phyloP scores from a whole-genome alignment of 2,329 filamentous ascomycete species.

The Nothopassalora personata region DNA sequence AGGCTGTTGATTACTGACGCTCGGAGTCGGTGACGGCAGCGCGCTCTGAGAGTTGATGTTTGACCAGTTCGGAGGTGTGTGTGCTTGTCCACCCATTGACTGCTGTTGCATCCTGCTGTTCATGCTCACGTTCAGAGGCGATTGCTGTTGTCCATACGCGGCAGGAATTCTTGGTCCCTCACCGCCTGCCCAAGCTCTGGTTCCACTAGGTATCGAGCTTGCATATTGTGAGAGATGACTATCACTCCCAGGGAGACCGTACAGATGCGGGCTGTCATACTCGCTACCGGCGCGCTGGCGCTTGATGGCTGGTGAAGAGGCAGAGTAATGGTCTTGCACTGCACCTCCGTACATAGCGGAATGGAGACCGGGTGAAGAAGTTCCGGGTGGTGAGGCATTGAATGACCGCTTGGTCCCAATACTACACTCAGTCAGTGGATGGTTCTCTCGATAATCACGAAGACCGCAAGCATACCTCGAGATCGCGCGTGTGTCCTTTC shows the following conservation, averaged over 20 bases:
- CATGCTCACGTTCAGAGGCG: conserved; percentile 10
- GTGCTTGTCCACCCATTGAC: conserved; percentile 7
- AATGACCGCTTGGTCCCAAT: conserved; percentile 18
- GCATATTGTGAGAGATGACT: conserved; percentile 11
- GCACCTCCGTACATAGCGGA: conserved; percentile 14
- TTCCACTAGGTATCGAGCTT: conserved; percentile 14
- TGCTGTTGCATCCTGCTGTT: conserved; percentile 10
- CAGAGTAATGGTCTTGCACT: conserved; percentile 18
- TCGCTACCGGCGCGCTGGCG: conserved; percentile 25
- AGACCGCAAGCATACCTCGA: conserved; percentile 10
- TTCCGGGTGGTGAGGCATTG: conserved; percentile 18
- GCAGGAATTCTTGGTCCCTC: conserved; percentile 12
- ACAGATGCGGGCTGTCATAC: conserved; percentile 21
- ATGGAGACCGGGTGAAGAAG: conserved; percentile 15
- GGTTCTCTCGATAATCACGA: not conserved
- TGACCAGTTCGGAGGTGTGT: conserved; percentile 12
- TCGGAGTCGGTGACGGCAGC: conserved; percentile 16
- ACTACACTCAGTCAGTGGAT: conserved; percentile 7
- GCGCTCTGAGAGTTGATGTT: conserved; percentile 10
- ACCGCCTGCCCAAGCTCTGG: conserved; percentile 8
- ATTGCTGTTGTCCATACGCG: conserved; percentile 15
- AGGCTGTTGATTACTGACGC: conserved; percentile 12
- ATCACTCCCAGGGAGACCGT: conserved; percentile 12
- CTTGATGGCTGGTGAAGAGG: conserved; percentile 18
- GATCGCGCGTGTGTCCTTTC: conserved; percentile 66